These are phyloP conservation scores for Penicillium riverlandense DNA, from an alignment of 495 filamentous ascomycete species.

Conservation along the genomic window DNA sequence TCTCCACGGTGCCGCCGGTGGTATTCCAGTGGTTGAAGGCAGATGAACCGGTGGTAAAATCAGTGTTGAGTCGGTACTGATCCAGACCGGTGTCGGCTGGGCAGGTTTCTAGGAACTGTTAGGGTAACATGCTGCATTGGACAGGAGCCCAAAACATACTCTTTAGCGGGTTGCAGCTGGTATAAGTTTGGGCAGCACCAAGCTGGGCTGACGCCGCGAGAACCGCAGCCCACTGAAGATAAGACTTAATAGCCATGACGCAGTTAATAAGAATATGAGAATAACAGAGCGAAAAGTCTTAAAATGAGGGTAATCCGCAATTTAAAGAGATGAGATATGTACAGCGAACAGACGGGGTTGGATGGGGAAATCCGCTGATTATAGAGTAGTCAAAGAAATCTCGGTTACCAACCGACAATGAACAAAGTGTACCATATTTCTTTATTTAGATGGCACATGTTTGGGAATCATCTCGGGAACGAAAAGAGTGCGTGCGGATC, in stretches of 20 bases:
- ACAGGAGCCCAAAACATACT: slow-evolving; percentile 15
- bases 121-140: neutral
- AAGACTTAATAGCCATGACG: slow-evolving; percentile 10
- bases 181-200: slow-evolving; percentile 62
- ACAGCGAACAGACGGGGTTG: no score
- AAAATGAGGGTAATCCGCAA: no score
- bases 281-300: neutral
- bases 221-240: slow-evolving; percentile 15
- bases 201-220: slow-evolving; percentile 18
- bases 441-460: no score
- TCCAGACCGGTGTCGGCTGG: slow-evolving; percentile 57
- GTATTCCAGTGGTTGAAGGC: slow-evolving; percentile 53
- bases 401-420: no score
- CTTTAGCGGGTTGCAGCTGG: slow-evolving; percentile 61
- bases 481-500: no score
- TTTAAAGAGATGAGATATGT: no score
- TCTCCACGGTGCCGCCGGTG: slow-evolving; percentile 47
- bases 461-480: no score
- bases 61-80: slow-evolving; percentile 46
- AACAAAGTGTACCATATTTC: no score
- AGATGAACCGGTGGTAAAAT: slow-evolving; percentile 54
- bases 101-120: slow-evolving; percentile 37
- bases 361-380: no score
- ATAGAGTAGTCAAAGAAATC: no score
- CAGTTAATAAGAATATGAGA: neutral